Base-by-base conservation (phyloP, 1,284 basidiomycete genomes). In the Irpex sp. region DNA sequence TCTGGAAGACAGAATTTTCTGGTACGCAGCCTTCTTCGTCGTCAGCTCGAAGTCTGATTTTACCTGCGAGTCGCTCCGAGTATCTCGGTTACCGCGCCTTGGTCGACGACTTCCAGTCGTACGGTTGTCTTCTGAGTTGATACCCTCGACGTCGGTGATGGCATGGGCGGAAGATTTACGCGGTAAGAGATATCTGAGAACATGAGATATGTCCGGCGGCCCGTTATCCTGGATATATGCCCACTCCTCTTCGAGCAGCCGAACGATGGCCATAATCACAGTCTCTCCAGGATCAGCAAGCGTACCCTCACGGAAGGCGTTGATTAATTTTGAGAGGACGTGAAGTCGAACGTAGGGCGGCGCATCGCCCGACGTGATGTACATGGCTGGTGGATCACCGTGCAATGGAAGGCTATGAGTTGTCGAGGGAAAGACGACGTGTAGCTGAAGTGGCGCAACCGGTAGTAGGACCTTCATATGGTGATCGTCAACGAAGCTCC, bases 341-440 rank as follows among this genome's bases (percentile, higher is more conserved):
- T 97, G 88, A 0, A 98, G 84, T 38, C 93, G 88, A 65, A 97
- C 81, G 74, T 97, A 98, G 0, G 94, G 84, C 0, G 96, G 86
- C 5, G 92, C 79, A 0, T 84, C 84, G 0, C 77, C 72, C 1
- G 94, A 95, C 0, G 89, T 84, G 62, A 97, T 76, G 72, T 89
- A 96, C 74, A 96, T 86, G 0, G 86, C 76, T 0, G 94, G 94
- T 4, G 86, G 80, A 64, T 81, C 81, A 3, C 44, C 84, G 79
- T 13, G 88, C 84, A 71, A 88, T 88, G 4, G 78, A 72, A 61
- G 82, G 80, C n/a, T 60, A 13, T 62, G 64, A 8, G 79, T 72
- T 47, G 58, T 31, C 1, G 76, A 66, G 58, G 88, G 84, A 40
- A 87, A 78, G 38, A 91, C 73, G 63, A 96, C 77, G 65, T 93